A percentile compares a stretch with the other conserved stretches of the same genome.
Evolutionary conservation across 345 rosid species (phyloP).

Genomic region (Bruguiera gymnorhiza): DNA sequence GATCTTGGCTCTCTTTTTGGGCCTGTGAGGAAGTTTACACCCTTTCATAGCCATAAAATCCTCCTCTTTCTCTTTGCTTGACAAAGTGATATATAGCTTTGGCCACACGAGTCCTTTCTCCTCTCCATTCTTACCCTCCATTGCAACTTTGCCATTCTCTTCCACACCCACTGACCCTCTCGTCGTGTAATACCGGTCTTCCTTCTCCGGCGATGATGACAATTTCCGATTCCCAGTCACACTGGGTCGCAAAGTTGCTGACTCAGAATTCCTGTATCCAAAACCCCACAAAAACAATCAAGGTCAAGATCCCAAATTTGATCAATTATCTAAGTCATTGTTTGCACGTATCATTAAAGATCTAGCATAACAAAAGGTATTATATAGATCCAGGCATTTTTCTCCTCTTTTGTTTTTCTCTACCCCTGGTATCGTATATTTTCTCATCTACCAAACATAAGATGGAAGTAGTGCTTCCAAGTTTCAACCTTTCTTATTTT

Average conservation of each 20-base stretch:
- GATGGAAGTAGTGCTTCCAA: background rate
- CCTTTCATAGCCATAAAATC: conserved; percentile 82
- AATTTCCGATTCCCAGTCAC: conserved; percentile 37
- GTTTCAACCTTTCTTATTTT: background rate
- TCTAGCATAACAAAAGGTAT: background rate
- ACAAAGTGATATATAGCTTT: conserved; percentile 47
- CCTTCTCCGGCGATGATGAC: conserved; percentile 52
- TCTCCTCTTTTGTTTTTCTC: too few relatives aligned
- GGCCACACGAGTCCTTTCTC: conserved; percentile 57
- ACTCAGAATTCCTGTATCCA: conserved; percentile 55
- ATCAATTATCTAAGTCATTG: background rate
- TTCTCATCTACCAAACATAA: conserved; percentile 33
- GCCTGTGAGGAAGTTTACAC: conserved; percentile 73
- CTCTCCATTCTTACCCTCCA: conserved; percentile 41
- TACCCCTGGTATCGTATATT: background rate
- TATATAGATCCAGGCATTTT: too few relatives aligned
- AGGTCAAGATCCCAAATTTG: background rate
- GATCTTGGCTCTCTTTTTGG: conserved; percentile 66
- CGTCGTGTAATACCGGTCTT: conserved; percentile 56
- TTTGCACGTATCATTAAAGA: background rate
- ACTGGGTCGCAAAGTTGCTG: conserved; percentile 31
- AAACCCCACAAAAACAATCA: conserved; percentile 3
- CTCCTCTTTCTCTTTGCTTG: conserved; percentile 78
- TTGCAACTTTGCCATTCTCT: conserved; percentile 41
- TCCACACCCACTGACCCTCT: conserved; percentile 55